Evolutionary conservation across 2,329 filamentous ascomycete species (phyloP).

Genomic region (Talaromyces sp.): DNA sequence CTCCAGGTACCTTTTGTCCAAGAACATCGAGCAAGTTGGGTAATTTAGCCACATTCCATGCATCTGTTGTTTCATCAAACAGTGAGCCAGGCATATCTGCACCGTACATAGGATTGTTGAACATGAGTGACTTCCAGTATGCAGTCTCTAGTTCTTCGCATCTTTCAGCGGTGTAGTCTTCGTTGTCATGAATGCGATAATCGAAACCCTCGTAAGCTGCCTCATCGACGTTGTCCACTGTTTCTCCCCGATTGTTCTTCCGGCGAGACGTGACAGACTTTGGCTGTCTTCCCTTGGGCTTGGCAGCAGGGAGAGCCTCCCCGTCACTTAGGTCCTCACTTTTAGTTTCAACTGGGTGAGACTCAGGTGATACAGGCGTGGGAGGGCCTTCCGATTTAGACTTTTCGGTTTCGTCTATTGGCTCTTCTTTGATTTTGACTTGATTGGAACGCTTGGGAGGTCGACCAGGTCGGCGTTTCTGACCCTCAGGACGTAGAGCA

Average conservation of each 20-base stretch:
- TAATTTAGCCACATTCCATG: conserved; percentile 94
- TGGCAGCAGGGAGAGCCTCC: conserved; percentile 43
- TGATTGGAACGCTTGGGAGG: conserved; percentile 42
- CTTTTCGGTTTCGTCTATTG: conserved; percentile 41
- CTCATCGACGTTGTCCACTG: conserved; percentile 80
- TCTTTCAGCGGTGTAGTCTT: conserved; percentile 86
- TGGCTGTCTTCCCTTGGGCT: conserved; percentile 59
- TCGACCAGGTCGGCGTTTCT: conserved; percentile 51
- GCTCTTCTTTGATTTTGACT: conserved; percentile 44
- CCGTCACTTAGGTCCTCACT: conserved; percentile 56
- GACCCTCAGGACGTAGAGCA: conserved; percentile 40
- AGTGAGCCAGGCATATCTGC: conserved; percentile 95
- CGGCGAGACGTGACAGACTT: conserved; percentile 82
- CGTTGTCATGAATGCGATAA: conserved; percentile 79
- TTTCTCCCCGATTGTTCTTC: conserved; percentile 80
- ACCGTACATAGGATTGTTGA: conserved; percentile 91
- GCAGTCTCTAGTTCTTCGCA: conserved; percentile 92
- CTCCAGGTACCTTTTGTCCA: conserved; percentile 92
- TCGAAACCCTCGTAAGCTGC: conserved; percentile 88
- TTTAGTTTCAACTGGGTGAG: conserved; percentile 58
- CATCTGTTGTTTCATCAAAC: conserved; percentile 80
- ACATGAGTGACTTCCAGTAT: conserved; percentile 97
- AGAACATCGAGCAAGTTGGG: conserved; percentile 92
- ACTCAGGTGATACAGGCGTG: conserved; percentile 56
- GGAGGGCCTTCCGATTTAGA: conserved; percentile 52